Conservation (phyloP, 2,329 filamentous ascomycete genomes). For the Coccinonectria pachysandricola region DNA sequence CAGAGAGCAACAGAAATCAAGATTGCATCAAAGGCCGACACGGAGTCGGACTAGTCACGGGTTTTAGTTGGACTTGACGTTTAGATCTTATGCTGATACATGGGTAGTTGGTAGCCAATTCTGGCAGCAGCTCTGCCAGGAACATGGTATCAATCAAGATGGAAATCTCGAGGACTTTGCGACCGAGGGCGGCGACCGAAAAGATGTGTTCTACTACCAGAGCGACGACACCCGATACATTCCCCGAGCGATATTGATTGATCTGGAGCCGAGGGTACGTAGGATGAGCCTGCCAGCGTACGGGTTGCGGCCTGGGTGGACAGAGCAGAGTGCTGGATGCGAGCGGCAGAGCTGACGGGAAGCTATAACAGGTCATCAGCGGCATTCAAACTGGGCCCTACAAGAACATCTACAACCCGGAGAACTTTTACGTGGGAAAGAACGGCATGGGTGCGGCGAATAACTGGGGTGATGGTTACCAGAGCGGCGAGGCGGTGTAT, state of each 20-base stretch:
- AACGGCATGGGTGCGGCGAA: slow-evolving; percentile 90
- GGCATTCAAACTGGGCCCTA: slow-evolving; percentile 88
- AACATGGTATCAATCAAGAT: slow-evolving; percentile 96
- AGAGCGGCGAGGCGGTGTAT: slow-evolving; percentile 80
- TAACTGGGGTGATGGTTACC: slow-evolving; percentile 96
- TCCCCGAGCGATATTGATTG: slow-evolving; percentile 86
- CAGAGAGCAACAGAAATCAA: no score
- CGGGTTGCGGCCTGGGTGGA: no score
- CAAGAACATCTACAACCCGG: slow-evolving; percentile 98
- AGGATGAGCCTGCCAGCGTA: no score
- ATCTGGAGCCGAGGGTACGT: slow-evolving; percentile 77
- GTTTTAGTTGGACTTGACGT: no score
- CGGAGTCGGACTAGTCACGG: no score
- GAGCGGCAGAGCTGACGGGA: slow-evolving; percentile 6
- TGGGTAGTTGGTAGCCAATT: slow-evolving; percentile 89
- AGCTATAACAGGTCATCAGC: slow-evolving; percentile 61
- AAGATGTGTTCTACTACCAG: slow-evolving; percentile 99
- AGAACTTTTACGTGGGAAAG: slow-evolving; percentile 97
- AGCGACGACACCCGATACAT: slow-evolving; percentile 99
- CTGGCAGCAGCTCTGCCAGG: slow-evolving; percentile 96
- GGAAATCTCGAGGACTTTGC: slow-evolving; percentile 97
- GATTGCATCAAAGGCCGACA: no score
- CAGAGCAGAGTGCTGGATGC: no score
- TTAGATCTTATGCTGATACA: slow-evolving; percentile 24
- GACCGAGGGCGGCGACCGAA: slow-evolving; percentile 92